Conservation (phyloP, 768 basidiomycete genomes). For the Fistulinella prunicolor region DNA sequence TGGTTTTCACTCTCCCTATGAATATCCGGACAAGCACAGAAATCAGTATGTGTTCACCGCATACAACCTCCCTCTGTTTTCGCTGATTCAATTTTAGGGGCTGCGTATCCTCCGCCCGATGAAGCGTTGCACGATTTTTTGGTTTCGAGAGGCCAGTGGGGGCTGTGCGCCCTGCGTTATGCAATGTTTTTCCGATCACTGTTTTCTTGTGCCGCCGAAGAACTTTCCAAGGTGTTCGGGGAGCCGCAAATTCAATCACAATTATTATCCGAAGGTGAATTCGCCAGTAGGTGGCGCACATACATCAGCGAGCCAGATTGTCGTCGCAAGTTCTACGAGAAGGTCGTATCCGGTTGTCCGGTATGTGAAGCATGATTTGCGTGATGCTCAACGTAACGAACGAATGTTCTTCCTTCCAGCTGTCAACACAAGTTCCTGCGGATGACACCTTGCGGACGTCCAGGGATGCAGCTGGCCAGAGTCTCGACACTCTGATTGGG, state of each 20-base stretch:
- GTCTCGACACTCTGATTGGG: no score
- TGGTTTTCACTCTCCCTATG: neutral
- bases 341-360: neutral
- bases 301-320: neutral
- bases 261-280: neutral
- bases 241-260: no score
- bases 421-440: no score
- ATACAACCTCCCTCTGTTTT: neutral
- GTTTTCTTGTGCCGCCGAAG: neutral
- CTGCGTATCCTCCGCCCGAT: neutral
- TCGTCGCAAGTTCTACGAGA: neutral
- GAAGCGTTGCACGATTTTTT: neutral
- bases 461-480: no score
- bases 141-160: neutral
- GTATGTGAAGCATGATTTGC: neutral
- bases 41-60: neutral
- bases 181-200: neutral
- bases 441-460: no score
- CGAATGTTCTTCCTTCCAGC: no score
- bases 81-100: neutral
- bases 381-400: neutral
- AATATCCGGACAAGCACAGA: neutral
- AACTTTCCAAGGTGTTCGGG: neutral
- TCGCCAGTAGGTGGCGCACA: neutral
- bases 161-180: neutral